Base-by-base conservation (phyloP, 805 yeast species). In the Starmera quercuum region DNA sequence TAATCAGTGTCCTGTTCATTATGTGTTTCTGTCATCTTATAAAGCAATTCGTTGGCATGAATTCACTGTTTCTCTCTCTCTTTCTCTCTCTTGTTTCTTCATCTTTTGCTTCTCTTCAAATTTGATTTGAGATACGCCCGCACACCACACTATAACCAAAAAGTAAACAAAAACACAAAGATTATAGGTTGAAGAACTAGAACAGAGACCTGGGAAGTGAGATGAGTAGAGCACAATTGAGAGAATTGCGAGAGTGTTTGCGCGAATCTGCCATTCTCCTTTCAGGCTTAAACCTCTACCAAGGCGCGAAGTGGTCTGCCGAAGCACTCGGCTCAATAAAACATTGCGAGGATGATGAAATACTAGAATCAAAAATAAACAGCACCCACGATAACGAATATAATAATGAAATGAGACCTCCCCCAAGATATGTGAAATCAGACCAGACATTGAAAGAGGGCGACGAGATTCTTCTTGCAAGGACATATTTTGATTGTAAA, bases 251-350 rank as follows among this genome's bases (percentile, higher is more conserved):
- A 9, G 29, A 18, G 13, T 11, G 11, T 8, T 26, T 72, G 20
- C 49, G 68, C 16, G 54, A 51, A 26, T 68, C 82, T 2, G 58
- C 66, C 5, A 40, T 43, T 18, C 60, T 63, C 4, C 61, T 85
- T 14, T 54, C 74, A 2, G 70, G 72, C 22, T 61, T 84, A 39
- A 75, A 82, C 38, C 63, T 86, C 10, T 67, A 68, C 47, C 77
- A 75, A 33, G 78, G 87, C 0, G 75, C 95, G 4, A 84, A 84
- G 61, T 87, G 95, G 95, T 67, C 78, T 1, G 78, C 85, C 3
- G 95, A 86, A 48, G 95, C 95, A 2, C 60, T 82, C 15, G 70
- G 68, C 45, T 94, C 90, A 0, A 58, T 83, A 41, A 41, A 34
- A 11, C 53, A 46, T 14, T 37, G 34, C 16, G 51, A 41, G 3